Evolutionary conservation across 2,329 filamentous ascomycete species (phyloP).

Genomic region (Cordyceps tenuipes): DNA sequence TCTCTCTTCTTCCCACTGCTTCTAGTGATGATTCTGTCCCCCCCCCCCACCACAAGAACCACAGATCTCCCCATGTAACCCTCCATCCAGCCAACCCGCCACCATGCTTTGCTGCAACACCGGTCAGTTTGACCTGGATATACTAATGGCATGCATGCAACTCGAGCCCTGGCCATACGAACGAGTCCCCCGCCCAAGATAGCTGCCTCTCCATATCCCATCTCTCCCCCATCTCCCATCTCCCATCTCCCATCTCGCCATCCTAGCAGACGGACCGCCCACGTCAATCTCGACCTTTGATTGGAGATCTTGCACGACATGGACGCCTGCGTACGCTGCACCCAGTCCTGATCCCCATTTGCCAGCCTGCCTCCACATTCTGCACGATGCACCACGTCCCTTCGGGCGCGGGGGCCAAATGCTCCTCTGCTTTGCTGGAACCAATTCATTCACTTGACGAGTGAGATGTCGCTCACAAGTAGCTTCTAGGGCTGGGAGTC

Average conservation of each 20-base stretch:
- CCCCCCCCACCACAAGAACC: not conserved
- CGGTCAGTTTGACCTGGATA: not conserved
- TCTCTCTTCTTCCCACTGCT: not conserved
- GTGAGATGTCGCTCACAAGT: too few relatives aligned
- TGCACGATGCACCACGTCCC: not conserved
- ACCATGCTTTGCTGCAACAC: too few relatives aligned
- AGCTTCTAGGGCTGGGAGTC: not conserved
- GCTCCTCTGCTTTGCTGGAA: not conserved
- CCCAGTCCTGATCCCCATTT: not conserved
- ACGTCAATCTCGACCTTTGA: not conserved
- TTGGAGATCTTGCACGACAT: not conserved
- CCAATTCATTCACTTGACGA: not conserved
- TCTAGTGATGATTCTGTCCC: not conserved
- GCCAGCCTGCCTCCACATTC: not conserved
- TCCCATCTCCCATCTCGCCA: constrained; percentile 2
- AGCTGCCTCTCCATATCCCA: too few relatives aligned
- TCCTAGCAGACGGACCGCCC: not conserved
- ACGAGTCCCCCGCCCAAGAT: not conserved
- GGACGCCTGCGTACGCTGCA: not conserved
- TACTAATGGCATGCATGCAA: not conserved
- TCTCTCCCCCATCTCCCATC: too few relatives aligned
- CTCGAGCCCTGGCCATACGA: not conserved
- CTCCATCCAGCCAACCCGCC: not conserved
- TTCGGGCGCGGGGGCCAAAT: not conserved
- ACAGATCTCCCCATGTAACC: not conserved